A percentile compares a stretch with the other conserved stretches of the same genome.
Conservation (phyloP, 1,139 yeast genomes). For the Taphrina pruni region DNA sequence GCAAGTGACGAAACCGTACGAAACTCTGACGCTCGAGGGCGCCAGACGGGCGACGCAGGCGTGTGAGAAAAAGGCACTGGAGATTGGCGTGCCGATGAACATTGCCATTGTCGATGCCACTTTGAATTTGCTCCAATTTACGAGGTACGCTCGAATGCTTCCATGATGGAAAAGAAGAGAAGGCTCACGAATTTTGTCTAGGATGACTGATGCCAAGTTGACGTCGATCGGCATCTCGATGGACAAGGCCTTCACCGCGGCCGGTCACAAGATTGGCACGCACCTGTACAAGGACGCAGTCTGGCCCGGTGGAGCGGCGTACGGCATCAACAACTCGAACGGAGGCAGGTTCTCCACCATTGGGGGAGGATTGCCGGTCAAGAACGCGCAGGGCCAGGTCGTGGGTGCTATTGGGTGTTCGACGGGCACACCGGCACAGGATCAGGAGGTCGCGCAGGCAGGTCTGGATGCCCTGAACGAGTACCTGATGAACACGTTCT, state of each 20-base stretch:
- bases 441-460: conserved; percentile 37
- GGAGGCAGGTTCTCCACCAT: conserved; percentile 38
- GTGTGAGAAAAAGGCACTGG: conserved; percentile 31
- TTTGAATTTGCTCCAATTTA: conserved; percentile 20
- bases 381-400: conserved; percentile 27
- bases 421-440: conserved; percentile 38
- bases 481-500: conserved; percentile 21
- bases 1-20: conserved; percentile 11
- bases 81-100: conserved; percentile 38
- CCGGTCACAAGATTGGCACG: conserved; percentile 28
- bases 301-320: conserved; percentile 40
- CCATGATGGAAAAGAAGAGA: neutral
- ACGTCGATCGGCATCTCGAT: conserved; percentile 33
- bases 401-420: conserved; percentile 37
- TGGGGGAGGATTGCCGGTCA: conserved; percentile 32
- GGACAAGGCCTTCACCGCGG: conserved; percentile 41
- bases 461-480: conserved; percentile 28
- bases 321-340: conserved; percentile 34
- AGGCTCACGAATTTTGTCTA: neutral
- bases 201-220: conserved; percentile 38
- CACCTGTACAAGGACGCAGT: conserved; percentile 35
- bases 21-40: conserved; percentile 27
- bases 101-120: conserved; percentile 38
- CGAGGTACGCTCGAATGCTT: conserved; percentile 9
- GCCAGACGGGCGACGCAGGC: conserved; percentile 32